Evolutionary conservation across 1,139 yeast genomes (phyloP), one percentile per base, ranked within the genome.

Genomic region (Candida frijolesensis): DNA sequence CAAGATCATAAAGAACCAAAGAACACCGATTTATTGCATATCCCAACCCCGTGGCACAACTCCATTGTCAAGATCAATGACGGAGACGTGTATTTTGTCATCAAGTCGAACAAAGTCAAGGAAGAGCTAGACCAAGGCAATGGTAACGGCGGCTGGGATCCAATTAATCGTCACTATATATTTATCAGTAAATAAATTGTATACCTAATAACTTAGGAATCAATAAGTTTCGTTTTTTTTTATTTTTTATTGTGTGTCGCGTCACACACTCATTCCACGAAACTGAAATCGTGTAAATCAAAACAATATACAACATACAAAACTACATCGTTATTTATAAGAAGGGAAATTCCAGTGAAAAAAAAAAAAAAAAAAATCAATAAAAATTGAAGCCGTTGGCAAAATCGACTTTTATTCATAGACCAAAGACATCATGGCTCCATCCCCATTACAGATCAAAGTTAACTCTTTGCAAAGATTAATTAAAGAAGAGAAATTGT

Each of bases 391-490:
- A 19, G 4, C 22, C 22, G 22, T 19, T 3, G 22, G 4, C 22
- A 19, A 19, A 19, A 19, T 19, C 22, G 22, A 19, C 22, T 19
- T 19, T 19, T 19, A 19, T 18, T 18, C 40, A n/a, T 4, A 30
- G 10, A 16, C 40, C 42, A 19, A 19, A 19, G n/a, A 38, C 8
- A 57, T 32, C 47, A 90, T 89, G 92, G 80, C 92, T 2, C 96
- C 96, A 44, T 74, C 91, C 1, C 84, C 80, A 55, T 68, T 89
- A 49, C 89, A 87, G 60, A 89, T 91, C 68, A 90, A 90, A 62
- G 77, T 82, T 46, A 83, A 81, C 56, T 95, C 97, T 3, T 74
- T 91, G 48, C 80, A 80, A 56, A 78, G 97, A 54, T 76, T 92
- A 38, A 61, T 87, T 49, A 89, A 89, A 60, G 97, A 91, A 64